Evolutionary conservation across 176 grass and related monocot species (phyloP), one percentile per base, ranked within the genome.

Genomic region (Dactylis glomerata): DNA sequence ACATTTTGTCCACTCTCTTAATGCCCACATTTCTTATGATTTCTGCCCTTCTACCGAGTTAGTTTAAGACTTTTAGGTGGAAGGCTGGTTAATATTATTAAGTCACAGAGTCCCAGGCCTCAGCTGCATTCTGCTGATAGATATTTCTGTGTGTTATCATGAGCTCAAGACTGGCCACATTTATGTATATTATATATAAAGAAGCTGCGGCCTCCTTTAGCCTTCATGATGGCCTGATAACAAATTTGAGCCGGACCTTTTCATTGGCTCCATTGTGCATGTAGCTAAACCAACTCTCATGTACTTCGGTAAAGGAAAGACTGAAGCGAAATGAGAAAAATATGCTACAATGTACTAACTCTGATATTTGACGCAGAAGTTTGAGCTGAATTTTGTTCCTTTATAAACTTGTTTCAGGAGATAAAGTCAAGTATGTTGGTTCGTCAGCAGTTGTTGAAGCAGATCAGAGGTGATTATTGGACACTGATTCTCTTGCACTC

Each of bases 391-490:
- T 64, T 77, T 77, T 86, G 22, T 77, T 33, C 69, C 84, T 75
- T 47, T 78, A 15, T 45, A 66, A 82, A 34, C 44, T 45, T n/a
- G 10, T 84, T 94, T 88, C 90, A 97, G 95, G 95, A 71, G 89
- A 95, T 86, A 89, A 91, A 51, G 92, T 97, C 84, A 97, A 93
- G 89, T 97, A 93, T 87, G 61, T 89, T 28, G 88, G 84, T 50
- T 76, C 79, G 49, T 72, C 87, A 12, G 64, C 80, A 68, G 78
- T 78, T 64, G 55, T 65, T 52, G 89, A 93, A 86, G 75, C 68
- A 82, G 89, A 93, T 77, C 91, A 91, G 42, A 93, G 92, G 95
- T 97, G 76, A 45, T 85, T 77, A 45, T 68, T 82, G 50, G 15
- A 82, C 79, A 8, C 83, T 71, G 34, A n/a, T 2, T 89, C 52